Evolutionary conservation across 352 stramenopile genomes (phyloP), one percentile per base, ranked within the genome.

Genomic region (Poterioochromonas sp.): DNA sequence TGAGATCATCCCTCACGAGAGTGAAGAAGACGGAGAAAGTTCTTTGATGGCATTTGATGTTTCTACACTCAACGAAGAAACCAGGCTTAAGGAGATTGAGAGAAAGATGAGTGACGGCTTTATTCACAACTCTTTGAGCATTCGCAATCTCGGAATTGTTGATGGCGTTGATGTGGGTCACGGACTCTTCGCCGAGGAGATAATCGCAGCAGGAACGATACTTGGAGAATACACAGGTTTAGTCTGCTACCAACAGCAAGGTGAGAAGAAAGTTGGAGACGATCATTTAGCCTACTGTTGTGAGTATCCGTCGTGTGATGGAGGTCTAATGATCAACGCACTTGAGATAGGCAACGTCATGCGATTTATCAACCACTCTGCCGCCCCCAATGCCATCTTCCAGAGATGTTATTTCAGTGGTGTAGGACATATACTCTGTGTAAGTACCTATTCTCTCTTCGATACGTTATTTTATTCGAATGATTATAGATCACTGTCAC

Each of bases 111-210:
- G n/a, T n/a, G n/a, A n/a, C n/a, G 58, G 58, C 11, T 40, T 35
- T 47, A 29, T 73, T 41, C 37, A 40, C 35, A 8, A 40, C 11
- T 5, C 8, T 44, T 5, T 73, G 2, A 26, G 5, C 32, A 47
- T 73, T 49, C 34, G 40, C 5, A n/a, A 73, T 73, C 2, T 73
- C 2, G 63, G 63, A 5, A 5, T 47, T 12, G 40, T 51, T 5
- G 63, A 47, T 47, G 63, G 37, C n/a, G 12, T 47, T 73, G 63
- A 73, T 44, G 63, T 73, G 34, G 63, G 63, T 73, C 37, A 73
- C 32, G 63, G 63, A 8, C 37, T 73, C 8, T 73, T 73, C 32
- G 63, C 63, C 11, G 34, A 51, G 29, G 37, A 1, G 5, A 29
- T 12, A 5, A 40, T 73, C 35, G 2, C 63, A 15, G 22, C 20